Evolutionary conservation across 768 basidiomycete genomes (phyloP).

Genomic region (Porphyrellus cyaneotinctus): DNA sequence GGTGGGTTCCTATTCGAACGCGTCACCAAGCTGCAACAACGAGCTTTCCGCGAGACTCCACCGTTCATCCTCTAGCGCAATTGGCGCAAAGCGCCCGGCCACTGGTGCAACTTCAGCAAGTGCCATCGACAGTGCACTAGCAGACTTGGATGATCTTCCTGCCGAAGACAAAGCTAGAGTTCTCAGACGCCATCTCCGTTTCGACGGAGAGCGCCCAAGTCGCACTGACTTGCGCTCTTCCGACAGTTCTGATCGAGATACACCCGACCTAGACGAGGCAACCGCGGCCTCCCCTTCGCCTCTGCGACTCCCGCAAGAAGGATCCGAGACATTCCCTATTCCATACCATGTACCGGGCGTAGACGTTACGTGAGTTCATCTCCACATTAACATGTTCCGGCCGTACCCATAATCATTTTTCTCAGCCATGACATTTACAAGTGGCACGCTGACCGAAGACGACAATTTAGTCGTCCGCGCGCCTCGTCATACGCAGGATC

Average conservation of each 20-base stretch:
- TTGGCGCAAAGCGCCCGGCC: slow-evolving; percentile 35
- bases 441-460: slow-evolving; percentile 77
- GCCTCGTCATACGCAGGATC: slow-evolving; percentile 67
- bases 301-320: slow-evolving; percentile 36
- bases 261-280: slow-evolving; percentile 13
- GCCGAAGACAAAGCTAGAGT: slow-evolving; percentile 85
- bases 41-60: slow-evolving; percentile 15
- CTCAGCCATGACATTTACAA: slow-evolving; percentile 91
- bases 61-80: slow-evolving; percentile 34
- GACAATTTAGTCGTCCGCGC: slow-evolving; percentile 57
- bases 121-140: slow-evolving; percentile 28
- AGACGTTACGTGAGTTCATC: slow-evolving; percentile 79
- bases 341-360: slow-evolving; percentile 84
- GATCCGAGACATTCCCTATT: slow-evolving; percentile 77
- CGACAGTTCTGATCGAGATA: slow-evolving; percentile 25
- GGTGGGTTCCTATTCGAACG: slow-evolving; percentile 13
- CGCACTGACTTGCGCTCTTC: slow-evolving; percentile 22
- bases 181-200: slow-evolving; percentile 74
- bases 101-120: slow-evolving; percentile 26
- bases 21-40: slow-evolving; percentile 1
- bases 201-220: slow-evolving; percentile 53
- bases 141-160: slow-evolving; percentile 56
- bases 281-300: slow-evolving; percentile 27
- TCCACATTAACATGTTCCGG: slow-evolving; percentile 6
- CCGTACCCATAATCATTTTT: slow-evolving; percentile 6